phyloP scores from a whole-genome alignment of 1,284 basidiomycete species.

The Lentinus polychrous region DNA sequence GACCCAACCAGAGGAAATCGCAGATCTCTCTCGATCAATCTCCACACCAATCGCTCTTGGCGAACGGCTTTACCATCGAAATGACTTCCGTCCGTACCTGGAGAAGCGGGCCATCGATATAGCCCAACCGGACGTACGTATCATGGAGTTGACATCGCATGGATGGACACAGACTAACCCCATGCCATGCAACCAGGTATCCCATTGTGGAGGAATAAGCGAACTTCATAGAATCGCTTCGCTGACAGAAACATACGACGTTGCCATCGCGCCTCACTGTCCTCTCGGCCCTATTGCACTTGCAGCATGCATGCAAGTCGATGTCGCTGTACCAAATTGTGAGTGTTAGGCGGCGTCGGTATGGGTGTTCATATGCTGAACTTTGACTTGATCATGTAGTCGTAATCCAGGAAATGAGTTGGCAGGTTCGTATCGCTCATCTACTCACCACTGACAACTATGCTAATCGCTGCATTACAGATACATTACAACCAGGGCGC shows the following conservation, averaged over 20 bases:
- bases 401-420: constrained; percentile 64
- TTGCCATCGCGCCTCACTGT: constrained; percentile 57
- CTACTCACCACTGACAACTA: background rate
- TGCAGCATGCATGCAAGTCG: constrained; percentile 62
- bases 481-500: constrained; percentile 72
- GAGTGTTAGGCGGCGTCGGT: constrained; percentile 13
- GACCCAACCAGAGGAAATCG: constrained; percentile 60
- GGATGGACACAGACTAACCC: background rate
- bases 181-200: constrained; percentile 33
- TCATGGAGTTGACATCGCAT: background rate
- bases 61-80: constrained; percentile 63
- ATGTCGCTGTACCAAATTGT: constrained; percentile 49
- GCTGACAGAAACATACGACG: constrained; percentile 64
- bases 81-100: constrained; percentile 67
- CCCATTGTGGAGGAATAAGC: constrained; percentile 69
- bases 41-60: constrained; percentile 70
- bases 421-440: constrained; percentile 35
- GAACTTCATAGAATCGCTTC: constrained; percentile 65
- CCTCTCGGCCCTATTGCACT: constrained; percentile 68
- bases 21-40: constrained; percentile 53
- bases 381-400: constrained; percentile 25
- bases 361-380: background rate
- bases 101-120: constrained; percentile 68
- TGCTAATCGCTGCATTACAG: constrained; percentile 24
- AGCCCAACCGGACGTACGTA: constrained; percentile 63